A percentile compares a stretch with the other conserved stretches of the same genome.
phyloP scores from a whole-genome alignment of 2,329 filamentous ascomycete species.

The Mycosphaerella sp. region DNA sequence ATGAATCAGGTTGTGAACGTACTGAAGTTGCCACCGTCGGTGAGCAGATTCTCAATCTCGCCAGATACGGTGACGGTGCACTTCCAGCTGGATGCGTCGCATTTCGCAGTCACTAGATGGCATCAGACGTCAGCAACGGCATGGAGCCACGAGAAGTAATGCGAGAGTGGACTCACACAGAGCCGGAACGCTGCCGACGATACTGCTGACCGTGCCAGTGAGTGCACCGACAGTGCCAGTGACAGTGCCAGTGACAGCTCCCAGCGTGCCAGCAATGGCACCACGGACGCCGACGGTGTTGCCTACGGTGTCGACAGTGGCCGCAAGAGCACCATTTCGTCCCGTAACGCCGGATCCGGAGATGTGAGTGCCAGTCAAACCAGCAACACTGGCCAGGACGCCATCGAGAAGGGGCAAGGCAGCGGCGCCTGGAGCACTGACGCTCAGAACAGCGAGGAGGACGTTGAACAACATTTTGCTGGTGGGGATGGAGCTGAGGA shows the following conservation, averaged over 20 bases:
- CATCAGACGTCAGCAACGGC: not conserved
- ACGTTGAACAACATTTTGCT: constrained; percentile 1
- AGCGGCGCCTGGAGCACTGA: not conserved
- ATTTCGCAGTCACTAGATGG: constrained; percentile 4
- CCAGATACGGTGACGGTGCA: constrained; percentile 13
- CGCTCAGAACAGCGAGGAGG: not conserved
- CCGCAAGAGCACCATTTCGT: not conserved
- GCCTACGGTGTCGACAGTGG: no score
- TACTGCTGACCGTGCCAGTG: constrained; percentile 6
- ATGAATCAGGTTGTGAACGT: no score
- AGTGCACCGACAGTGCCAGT: not conserved
- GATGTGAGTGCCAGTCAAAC: constrained; percentile 1
- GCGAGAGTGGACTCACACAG: not conserved
- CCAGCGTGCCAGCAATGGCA: not conserved
- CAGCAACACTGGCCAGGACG: not conserved
- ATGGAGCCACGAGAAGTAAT: not conserved
- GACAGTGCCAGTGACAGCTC: not conserved
- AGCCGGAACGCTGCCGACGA: constrained; percentile 5
- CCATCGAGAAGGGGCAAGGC: constrained; percentile 2
- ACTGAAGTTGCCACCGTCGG: constrained; percentile 13
- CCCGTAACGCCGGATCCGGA: not conserved
- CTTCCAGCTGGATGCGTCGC: constrained; percentile 6
- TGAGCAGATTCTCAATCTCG: constrained; percentile 10
- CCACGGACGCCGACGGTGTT: not conserved
- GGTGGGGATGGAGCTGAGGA: not conserved